Base-by-base conservation (phyloP, 2,329 filamentous ascomycete species). In the Botrytis tulipae region DNA sequence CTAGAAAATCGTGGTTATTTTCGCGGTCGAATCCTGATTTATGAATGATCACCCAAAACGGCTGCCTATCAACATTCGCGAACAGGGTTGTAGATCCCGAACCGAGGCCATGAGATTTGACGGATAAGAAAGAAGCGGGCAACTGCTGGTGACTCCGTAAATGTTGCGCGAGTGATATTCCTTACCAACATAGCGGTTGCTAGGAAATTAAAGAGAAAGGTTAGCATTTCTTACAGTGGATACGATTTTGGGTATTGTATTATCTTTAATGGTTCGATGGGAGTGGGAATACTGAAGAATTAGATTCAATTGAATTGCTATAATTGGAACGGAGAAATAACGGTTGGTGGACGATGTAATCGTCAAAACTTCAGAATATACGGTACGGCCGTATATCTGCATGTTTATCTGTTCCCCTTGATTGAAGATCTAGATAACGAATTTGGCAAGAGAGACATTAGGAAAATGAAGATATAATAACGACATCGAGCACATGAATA, bases 11-110 rank as follows among this genome's bases (percentile, higher is more conserved):
- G 29, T 18, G 51, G 9, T 29, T 16, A 1, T 66, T 37, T 32
- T 29, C 42, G 18, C 14, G 25, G 48, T 57, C n/a, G 51, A 25
- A 48, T 48, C 63, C 42, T 66, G 29, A 66, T 62, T 18, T n/a
- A 37, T 63, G 61, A 63, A 63, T 40, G 16, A 40, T 63, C 25
- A 44, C 25, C 37, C n/a, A 44, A 57, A 42, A 63, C 61, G 37
- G 60, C 7, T 63, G 61, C 61, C 61, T 63, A 40, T 63, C 61
- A 42, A 63, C 60, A 40, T 42, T 57, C 18, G 20, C 61, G 61
- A 63, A 29, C 37, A 63, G 14, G 37, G 61, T 42, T 63, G 16
- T 29, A 29, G 61, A 63, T 63, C 61, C 61, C 25, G 37, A 63
- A 63, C 37, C 25, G 61, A 63, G 61, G 37, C 61, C 61, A 5